Evolutionary conservation across 2,329 filamentous ascomycete genomes (phyloP), one percentile per base, ranked within the genome.

Genomic region (Aspergillus persii): DNA sequence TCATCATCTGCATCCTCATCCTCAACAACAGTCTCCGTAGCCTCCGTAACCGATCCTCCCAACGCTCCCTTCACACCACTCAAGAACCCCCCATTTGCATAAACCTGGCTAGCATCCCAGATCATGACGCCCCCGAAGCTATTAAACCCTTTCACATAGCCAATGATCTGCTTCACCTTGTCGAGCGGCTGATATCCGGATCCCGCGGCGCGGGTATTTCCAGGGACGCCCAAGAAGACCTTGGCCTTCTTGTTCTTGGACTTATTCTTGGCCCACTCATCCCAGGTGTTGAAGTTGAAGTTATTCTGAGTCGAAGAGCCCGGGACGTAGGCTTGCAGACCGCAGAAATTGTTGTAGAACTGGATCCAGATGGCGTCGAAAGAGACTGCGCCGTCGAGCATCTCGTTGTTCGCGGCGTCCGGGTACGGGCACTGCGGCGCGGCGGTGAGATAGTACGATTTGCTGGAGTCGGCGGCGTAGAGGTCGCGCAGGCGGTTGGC

Each of bases 291-390:
- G 63, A 88, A 85, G 75, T 89, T 87, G 76, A 84, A 89, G 64
- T 81, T 82, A 55, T 75, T 78, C 68, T 84, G 83, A 0, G 71
- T 76, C 9, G 64, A 55, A 0, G 76, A 61, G 3, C 81, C 81
- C 0, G 75, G 58, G 1, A 75, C 66, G 74, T 80, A 90, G 27
- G 79, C 80, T 60, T 78, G 72, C 1, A 85, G 74, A n/a, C 86
- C 86, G 71, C 88, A 90, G 69, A 77, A 84, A 78, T 89, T 89
- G 79, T 89, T 88, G 74, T 89, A 89, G 74, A 89, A 89, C 72
- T 89, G 86, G 31, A 88, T 80, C 73, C 82, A 83, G 63, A 89
- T 72, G 29, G 84, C 85, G 69, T 89, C 86, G 61, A 89, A 83
- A 15, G 72, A 65, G 5, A 88, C 83, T 1, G 76, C 72, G 0